Percentiles rank a stretch among this genome's conserved stretches.
Conservation (phyloP, 345 rosid species). For the Boechera stricta region DNA sequence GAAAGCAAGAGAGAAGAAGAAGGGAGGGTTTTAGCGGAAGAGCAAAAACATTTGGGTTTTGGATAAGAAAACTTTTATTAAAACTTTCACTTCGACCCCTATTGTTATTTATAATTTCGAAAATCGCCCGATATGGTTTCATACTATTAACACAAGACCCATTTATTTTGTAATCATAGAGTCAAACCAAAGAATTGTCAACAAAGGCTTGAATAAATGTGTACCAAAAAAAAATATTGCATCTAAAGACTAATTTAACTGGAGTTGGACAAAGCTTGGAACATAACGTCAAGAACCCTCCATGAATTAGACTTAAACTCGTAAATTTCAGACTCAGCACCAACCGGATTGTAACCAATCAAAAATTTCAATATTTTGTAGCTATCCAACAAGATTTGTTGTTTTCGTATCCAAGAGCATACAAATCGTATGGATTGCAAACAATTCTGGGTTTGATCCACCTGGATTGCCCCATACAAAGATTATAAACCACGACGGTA, state of each 20-base stretch:
- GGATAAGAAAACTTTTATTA: slow-evolving; percentile 40
- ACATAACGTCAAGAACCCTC: too few relatives aligned
- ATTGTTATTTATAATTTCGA: neutral
- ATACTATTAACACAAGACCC: neutral
- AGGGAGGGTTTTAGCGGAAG: slow-evolving; percentile 27
- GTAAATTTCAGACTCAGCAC: too few relatives aligned
- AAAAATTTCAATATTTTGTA: too few relatives aligned
- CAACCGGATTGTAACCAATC: too few relatives aligned
- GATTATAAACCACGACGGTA: too few relatives aligned
- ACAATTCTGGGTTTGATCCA: too few relatives aligned
- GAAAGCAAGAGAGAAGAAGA: neutral
- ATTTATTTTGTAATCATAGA: neutral
- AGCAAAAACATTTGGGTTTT: neutral
- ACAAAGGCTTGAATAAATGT: neutral
- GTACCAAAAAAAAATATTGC: neutral
- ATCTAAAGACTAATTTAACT: neutral
- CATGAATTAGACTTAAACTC: too few relatives aligned
- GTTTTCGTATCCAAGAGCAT: too few relatives aligned
- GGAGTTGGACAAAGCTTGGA: too few relatives aligned
- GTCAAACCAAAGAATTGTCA: neutral
- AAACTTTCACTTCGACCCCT: slow-evolving; percentile 17
- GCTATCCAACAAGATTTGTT: too few relatives aligned
- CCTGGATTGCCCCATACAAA: too few relatives aligned
- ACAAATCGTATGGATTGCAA: too few relatives aligned
- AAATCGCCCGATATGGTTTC: neutral